Percentiles rank a stretch among this genome's conserved stretches.
Evolutionary conservation across 768 basidiomycete species (phyloP).

Genomic region (Tephrocybe rancida): DNA sequence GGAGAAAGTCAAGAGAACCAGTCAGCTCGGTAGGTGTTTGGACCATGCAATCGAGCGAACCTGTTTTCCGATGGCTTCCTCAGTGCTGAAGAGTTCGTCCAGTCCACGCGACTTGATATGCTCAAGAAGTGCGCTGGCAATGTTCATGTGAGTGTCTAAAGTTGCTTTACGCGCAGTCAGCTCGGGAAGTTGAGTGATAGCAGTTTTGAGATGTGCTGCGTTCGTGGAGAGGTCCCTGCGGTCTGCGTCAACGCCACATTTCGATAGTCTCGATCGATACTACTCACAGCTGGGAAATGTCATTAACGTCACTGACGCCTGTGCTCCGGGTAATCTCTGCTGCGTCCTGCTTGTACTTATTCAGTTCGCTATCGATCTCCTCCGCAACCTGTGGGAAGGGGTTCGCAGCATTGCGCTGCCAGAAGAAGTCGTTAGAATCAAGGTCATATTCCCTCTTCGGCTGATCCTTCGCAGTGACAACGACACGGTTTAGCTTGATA

Average conservation of each 20-base stretch:
- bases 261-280: background rate
- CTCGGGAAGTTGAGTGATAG: conserved; percentile 96
- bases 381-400: conserved; percentile 99
- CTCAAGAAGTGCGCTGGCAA: conserved; percentile 92
- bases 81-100: conserved; percentile 96
- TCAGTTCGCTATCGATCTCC: conserved; percentile 91
- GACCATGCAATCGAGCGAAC: conserved; percentile 35
- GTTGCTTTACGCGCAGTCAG: conserved; percentile 96
- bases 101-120: conserved; percentile 94
- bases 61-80: conserved; percentile 89
- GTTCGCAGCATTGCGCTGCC: conserved; percentile 93
- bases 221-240: conserved; percentile 87
- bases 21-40: background rate
- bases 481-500: conserved; percentile 94
- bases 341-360: conserved; percentile 92
- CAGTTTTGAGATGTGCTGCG: conserved; percentile 92
- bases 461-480: conserved; percentile 66
- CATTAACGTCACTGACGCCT: conserved; percentile 93
- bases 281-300: conserved; percentile 89
- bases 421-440: conserved; percentile 98
- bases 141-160: conserved; percentile 99
- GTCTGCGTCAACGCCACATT: conserved; percentile 1
- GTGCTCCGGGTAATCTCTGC: conserved; percentile 96
- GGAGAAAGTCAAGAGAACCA: background rate
- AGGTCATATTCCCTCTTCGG: conserved; percentile 91